Base-by-base conservation (phyloP, 495 filamentous ascomycete genomes). In the Talaromyces ruber region DNA sequence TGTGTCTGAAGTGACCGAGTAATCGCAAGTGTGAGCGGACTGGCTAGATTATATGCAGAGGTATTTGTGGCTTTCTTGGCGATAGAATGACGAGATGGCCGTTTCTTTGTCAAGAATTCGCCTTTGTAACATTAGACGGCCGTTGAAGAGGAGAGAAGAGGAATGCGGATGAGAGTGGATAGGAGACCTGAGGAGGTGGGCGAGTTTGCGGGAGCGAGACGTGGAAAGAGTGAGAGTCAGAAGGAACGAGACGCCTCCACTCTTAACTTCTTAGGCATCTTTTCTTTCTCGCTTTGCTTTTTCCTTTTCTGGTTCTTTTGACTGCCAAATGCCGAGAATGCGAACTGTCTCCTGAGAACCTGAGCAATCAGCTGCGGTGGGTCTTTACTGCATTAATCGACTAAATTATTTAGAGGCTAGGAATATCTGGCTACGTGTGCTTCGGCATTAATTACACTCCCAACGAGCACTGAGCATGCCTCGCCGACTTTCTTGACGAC, bases 101-200 rank as follows among this genome's bases (percentile, higher is more conserved):
- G 1, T 47, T 8, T 47, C 43, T 47, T 47, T 47, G 43, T 18
- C 43, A 47, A 47, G 43, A 47, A 47, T 47, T 47, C 18, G 18
- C 8, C 8, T 47, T 9, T 47, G 43, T 47, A 47, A 47, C 43
- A 24, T 28, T 54, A 28, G 11, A 54, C 24, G 24, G 26, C 16
- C 14, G 51, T 54, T 28, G 51, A 29, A 34, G 43, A 61, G 45
- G 34, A 50, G 34, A 50, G 43, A 61, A 39, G 59, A 54, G 43
- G 59, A 61, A 58, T 61, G 43, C 21, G 45, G 30, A 24, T 61
- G 59, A 59, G 30, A 58, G 30, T 28, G 29, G 16, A 54, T 25
- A 54, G 51, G 21, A 26, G 24, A 54, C 4, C 16, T 39, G 34
- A 39, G 34, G 16, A 28, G 25, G 24, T 5, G 21, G 21, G 26